Conservation (phyloP, 139 green algal species). For the Chlorella vulgaris region DNA sequence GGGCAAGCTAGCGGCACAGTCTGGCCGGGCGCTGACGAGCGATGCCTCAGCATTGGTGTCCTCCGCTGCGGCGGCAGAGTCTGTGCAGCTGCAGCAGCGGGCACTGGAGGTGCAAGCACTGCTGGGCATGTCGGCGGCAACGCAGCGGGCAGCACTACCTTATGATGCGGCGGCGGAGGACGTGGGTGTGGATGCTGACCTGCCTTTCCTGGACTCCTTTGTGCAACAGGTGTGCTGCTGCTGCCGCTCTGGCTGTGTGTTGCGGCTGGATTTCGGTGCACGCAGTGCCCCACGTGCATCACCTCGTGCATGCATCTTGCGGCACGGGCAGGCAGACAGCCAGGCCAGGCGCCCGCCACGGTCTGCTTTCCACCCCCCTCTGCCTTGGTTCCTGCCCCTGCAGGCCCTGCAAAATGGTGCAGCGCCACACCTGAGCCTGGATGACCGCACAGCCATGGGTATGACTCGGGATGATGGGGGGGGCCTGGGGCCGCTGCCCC, state of each 20-base stretch:
- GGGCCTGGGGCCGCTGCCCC: background rate
- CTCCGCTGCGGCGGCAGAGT: constrained; percentile 40
- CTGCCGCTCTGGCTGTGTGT: background rate
- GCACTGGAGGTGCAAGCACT: constrained; percentile 85
- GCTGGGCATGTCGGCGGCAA: constrained; percentile 31
- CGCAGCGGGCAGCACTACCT: constrained; percentile 62
- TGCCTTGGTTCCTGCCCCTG: no score
- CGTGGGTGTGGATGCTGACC: constrained; percentile 56
- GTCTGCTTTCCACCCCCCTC: no score
- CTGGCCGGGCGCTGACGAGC: constrained; percentile 28
- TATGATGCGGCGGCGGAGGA: constrained; percentile 75
- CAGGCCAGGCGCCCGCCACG: no score
- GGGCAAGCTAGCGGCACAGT: constrained; percentile 70
- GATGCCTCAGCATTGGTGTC: constrained; percentile 58
- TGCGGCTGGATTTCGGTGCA: background rate
- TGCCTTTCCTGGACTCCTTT: constrained; percentile 71
- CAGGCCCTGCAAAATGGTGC: constrained; percentile 55
- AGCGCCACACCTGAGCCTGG: constrained; percentile 63
- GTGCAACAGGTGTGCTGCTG: constrained; percentile 37
- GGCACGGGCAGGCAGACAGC: no score
- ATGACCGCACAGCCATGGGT: constrained; percentile 54
- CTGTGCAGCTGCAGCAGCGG: constrained; percentile 86
- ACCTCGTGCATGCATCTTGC: no score
- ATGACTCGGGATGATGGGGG: constrained; percentile 21
- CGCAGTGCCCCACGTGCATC: no score